Evolutionary conservation across 2,329 filamentous ascomycete genomes (phyloP).

Genomic region (Calonectria multiphialidica): DNA sequence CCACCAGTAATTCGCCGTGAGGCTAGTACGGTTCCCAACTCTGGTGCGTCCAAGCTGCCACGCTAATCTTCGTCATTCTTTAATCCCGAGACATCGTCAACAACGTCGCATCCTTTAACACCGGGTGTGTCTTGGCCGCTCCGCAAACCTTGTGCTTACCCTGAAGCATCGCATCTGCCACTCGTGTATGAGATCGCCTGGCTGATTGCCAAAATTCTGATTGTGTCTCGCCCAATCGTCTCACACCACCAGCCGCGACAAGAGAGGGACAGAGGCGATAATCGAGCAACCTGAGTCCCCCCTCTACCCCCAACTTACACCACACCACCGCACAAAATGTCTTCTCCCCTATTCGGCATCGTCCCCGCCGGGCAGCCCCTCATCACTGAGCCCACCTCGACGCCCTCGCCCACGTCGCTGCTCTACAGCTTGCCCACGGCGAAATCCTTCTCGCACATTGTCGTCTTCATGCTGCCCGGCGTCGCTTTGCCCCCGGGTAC

Average conservation of each 20-base stretch:
- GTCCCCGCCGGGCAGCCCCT: slow-evolving; percentile 71
- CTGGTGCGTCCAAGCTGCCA: background rate
- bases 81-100: background rate
- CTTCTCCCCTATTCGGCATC: slow-evolving; percentile 66
- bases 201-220: background rate
- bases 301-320: slow-evolving; percentile 11
- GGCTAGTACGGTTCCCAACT: background rate
- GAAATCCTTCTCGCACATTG: slow-evolving; percentile 81
- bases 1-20: background rate
- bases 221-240: slow-evolving; percentile 17
- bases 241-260: slow-evolving; percentile 18
- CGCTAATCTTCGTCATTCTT: background rate
- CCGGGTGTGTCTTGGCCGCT: background rate
- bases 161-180: background rate
- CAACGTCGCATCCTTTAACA: background rate
- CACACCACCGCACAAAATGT: slow-evolving; percentile 46
- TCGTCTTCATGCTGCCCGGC: slow-evolving; percentile 89
- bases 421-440: slow-evolving; percentile 63
- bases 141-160: background rate
- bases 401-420: slow-evolving; percentile 66
- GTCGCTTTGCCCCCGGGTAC: slow-evolving; percentile 78
- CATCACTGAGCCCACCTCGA: slow-evolving; percentile 65
- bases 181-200: background rate
- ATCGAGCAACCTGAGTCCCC: background rate
- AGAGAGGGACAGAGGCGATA: background rate